Conservation (phyloP, 257 asterid genomes). For the Coffea canephora region DNA sequence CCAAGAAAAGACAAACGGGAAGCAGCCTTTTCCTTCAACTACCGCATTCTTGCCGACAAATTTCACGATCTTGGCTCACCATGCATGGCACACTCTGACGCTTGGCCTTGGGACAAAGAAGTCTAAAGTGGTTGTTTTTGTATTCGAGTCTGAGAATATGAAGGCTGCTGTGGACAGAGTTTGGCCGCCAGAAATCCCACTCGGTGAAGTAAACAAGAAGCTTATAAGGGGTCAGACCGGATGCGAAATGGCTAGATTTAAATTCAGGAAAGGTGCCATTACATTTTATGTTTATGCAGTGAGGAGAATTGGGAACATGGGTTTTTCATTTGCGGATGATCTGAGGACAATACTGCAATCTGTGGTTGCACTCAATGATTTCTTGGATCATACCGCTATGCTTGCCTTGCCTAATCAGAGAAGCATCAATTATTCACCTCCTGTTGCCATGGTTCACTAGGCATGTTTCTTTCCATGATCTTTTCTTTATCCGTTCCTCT, state of each 20-base stretch:
- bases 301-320: slow-evolving; percentile 50
- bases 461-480: slow-evolving; percentile 10
- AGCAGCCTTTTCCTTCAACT: slow-evolving; percentile 56
- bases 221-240: slow-evolving; percentile 60
- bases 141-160: slow-evolving; percentile 73
- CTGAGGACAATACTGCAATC: slow-evolving; percentile 57
- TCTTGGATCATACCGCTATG: slow-evolving; percentile 97
- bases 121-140: slow-evolving; percentile 78
- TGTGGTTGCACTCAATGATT: slow-evolving; percentile 83
- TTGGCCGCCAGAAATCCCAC: slow-evolving; percentile 93
- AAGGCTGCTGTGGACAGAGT: slow-evolving; percentile 48
- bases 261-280: slow-evolving; percentile 84
- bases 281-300: slow-evolving; percentile 95
- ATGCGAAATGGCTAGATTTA: slow-evolving; percentile 83
- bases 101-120: slow-evolving; percentile 89
- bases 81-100: slow-evolving; percentile 97
- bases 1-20: background rate
- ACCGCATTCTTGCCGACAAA: slow-evolving; percentile 82
- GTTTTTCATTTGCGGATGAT: slow-evolving; percentile 75
- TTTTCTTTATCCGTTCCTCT: background rate
- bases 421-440: slow-evolving; percentile 52
- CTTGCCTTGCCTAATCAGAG: slow-evolving; percentile 94
- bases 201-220: slow-evolving; percentile 88
- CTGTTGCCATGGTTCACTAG: slow-evolving; percentile 66
- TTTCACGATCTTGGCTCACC: slow-evolving; percentile 96